Conservation (phyloP, 768 basidiomycete species). For the Tricholoma furcatifolium region DNA sequence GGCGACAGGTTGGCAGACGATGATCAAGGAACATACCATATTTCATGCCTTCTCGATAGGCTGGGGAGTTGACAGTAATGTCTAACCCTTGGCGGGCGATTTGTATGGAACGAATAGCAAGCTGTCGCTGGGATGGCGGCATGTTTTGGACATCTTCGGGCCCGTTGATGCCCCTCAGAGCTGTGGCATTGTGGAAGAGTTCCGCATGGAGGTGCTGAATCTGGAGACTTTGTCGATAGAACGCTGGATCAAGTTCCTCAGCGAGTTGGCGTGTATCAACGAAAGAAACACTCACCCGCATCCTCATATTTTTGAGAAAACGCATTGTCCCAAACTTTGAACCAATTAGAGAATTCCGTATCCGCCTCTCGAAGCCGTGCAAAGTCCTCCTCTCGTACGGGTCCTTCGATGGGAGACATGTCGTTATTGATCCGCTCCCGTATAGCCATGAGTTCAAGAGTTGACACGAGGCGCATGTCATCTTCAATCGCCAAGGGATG, state of each 20-base stretch:
- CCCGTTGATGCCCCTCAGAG: slow-evolving; percentile 77
- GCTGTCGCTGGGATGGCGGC: slow-evolving; percentile 71
- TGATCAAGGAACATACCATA: slow-evolving; percentile 61
- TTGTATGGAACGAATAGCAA: slow-evolving; percentile 80
- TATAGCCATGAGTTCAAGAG: slow-evolving; percentile 89
- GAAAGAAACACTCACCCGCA: slow-evolving; percentile 50
- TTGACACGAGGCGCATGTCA: slow-evolving; percentile 93
- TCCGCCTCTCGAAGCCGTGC: slow-evolving; percentile 72
- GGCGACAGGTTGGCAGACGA: background rate
- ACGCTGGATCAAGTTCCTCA: slow-evolving; percentile 43
- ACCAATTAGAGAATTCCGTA: slow-evolving; percentile 80
- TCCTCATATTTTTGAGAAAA: slow-evolving; percentile 84
- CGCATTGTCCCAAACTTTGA: slow-evolving; percentile 71
- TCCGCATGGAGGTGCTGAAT: slow-evolving; percentile 89
- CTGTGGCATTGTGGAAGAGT: slow-evolving; percentile 82
- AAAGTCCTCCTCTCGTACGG: slow-evolving; percentile 72
- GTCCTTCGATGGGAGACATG: slow-evolving; percentile 74
- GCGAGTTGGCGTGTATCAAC: background rate
- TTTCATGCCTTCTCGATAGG: slow-evolving; percentile 90
- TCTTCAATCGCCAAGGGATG: slow-evolving; percentile 91
- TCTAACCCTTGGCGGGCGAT: slow-evolving; percentile 81
- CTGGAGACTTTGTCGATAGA: slow-evolving; percentile 86
- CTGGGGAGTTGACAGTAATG: slow-evolving; percentile 79
- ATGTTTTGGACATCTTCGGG: slow-evolving; percentile 86
- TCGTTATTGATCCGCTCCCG: slow-evolving; percentile 85